phyloP scores from a whole-genome alignment of 108 stramenopile genomes.

The Skeletonema tropicum region DNA sequence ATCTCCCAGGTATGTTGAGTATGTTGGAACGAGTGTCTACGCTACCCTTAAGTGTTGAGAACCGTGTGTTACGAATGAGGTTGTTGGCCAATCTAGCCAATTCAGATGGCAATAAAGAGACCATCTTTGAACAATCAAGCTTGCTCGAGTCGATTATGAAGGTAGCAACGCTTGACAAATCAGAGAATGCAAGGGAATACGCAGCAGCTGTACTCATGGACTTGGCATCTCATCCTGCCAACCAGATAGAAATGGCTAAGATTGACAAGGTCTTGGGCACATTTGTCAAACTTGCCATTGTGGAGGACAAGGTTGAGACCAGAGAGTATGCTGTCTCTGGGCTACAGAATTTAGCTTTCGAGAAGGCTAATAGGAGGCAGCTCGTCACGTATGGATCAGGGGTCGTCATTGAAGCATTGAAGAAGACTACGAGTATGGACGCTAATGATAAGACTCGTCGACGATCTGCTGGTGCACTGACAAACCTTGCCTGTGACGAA shows the following conservation, averaged over 20 bases:
- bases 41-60: slow-evolving; percentile 57
- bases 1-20: slow-evolving; percentile 65
- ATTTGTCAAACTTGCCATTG: slow-evolving; percentile 75
- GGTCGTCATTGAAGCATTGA: slow-evolving; percentile 81
- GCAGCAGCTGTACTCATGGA: slow-evolving; percentile 84
- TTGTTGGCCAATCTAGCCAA: slow-evolving; percentile 79
- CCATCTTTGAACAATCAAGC: slow-evolving; percentile 55
- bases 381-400: slow-evolving; percentile 67
- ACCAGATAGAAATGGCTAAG: slow-evolving; percentile 75
- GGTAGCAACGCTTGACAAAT: slow-evolving; percentile 67
- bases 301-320: slow-evolving; percentile 60
- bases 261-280: slow-evolving; percentile 78
- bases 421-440: slow-evolving; percentile 58
- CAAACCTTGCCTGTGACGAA: slow-evolving; percentile 84
- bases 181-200: slow-evolving; percentile 68
- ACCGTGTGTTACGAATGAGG: slow-evolving; percentile 65
- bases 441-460: slow-evolving; percentile 74
- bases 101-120: slow-evolving; percentile 72
- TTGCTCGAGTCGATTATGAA: slow-evolving; percentile 66
- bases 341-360: slow-evolving; percentile 83
- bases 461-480: slow-evolving; percentile 80
- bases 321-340: slow-evolving; percentile 85
- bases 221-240: slow-evolving; percentile 67
- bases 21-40: slow-evolving; percentile 58
- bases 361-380: slow-evolving; percentile 68